Evolutionary conservation across 495 filamentous ascomycete genomes (phyloP).

Genomic region (Glonium stellatum): DNA sequence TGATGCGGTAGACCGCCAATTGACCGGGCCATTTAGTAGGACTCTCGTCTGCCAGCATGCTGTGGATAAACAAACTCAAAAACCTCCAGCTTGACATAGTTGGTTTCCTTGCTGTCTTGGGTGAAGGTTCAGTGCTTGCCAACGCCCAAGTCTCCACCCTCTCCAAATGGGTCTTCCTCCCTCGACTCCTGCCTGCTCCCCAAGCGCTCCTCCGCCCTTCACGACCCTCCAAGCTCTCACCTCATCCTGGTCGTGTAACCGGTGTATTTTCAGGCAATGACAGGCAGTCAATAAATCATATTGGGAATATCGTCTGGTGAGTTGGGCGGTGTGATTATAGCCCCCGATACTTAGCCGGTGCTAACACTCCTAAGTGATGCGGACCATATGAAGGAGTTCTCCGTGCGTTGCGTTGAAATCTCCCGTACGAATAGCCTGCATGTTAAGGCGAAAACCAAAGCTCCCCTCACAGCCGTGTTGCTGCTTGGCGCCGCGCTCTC

Average conservation of each 20-base stretch:
- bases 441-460: conserved; percentile 32
- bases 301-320: conserved; percentile 37
- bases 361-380: conserved; percentile 24
- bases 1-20: background rate
- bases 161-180: conserved; percentile 36
- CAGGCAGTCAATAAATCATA: conserved; percentile 32
- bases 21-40: background rate
- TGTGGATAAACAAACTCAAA: conserved; percentile 18
- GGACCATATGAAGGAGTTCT: conserved; percentile 27
- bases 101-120: conserved; percentile 40
- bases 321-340: conserved; percentile 6
- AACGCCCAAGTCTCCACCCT: conserved; percentile 38
- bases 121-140: conserved; percentile 37
- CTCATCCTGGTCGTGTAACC: conserved; percentile 28
- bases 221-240: conserved; percentile 29
- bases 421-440: conserved; percentile 19
- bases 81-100: conserved; percentile 39
- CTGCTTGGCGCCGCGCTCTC: conserved; percentile 38
- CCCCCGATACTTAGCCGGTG: background rate
- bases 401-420: conserved; percentile 41
- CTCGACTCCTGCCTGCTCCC: conserved; percentile 37
- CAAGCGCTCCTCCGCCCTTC: conserved; percentile 35
- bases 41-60: conserved; percentile 2
- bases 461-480: conserved; percentile 36
- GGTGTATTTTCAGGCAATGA: conserved; percentile 34